Base-by-base conservation (phyloP, 495 filamentous ascomycete genomes). In the Melanomma pulvis-pyrius region DNA sequence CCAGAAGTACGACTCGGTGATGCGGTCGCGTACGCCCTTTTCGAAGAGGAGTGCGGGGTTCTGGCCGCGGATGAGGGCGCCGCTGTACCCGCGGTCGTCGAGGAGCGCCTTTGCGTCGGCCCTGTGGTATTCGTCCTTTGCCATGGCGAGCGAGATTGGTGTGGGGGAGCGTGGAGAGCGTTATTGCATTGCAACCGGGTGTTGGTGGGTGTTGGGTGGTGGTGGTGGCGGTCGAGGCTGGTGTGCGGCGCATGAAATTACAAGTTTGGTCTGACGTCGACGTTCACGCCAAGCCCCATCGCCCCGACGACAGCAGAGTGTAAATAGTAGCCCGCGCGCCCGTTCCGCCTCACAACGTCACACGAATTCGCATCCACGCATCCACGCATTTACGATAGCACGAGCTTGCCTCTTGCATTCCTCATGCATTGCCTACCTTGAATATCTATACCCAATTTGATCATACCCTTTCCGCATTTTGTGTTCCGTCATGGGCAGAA, bases 1-100 rank as follows among this genome's bases (percentile, higher is more conserved):
- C 90, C 91, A 98, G 81, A 97, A 98, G 79, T 96, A 94, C 67
- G 86, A 89, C 65, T 96, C 90, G 60, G 91, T 86, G 76, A 98
- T 97, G 72, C 94, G 92, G 75, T 98, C 93, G 63, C 92, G 89
- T 61, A 96, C 91, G 15, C 91, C 87, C 74, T 93, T 94, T 72
- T 97, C 92, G 81, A 97, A 87, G 39, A 97, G 90, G 7, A 89
- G 90, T 7, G 90, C 88, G 0, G 92, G 92, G 79, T 96, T 96
- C 68, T 93, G 85, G 41, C 92, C 90, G 76, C 87, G 88, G 58
- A 91, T 82, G 11, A 88, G 80, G 17, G 82, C 76, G 55, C 89
- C 89, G 4, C 76, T 78, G 75, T 92, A 92, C 65, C 78, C 78
- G 32, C 78, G 73, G 68, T 79, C 73, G 65, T 83, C 81, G 22